Percentiles rank a stretch among this genome's conserved stretches.
These are phyloP conservation scores for Alisma plantagoaquatica DNA, from an alignment of 106 monocot genomes.

Conservation along the genomic window DNA sequence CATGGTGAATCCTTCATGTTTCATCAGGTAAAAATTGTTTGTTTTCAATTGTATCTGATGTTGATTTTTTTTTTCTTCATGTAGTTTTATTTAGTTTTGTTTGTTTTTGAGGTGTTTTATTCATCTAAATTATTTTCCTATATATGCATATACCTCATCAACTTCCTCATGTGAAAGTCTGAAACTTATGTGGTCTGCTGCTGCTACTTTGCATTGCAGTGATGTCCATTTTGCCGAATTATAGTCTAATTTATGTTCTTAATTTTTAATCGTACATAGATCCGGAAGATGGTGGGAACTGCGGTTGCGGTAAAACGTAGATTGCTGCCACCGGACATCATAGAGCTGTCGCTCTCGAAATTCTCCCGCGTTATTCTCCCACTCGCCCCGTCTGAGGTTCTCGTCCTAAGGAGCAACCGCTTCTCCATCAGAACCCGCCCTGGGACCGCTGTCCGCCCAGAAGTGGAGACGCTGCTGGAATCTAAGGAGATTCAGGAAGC, in stretches of 20 bases:
- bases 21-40: slow-evolving; percentile 61
- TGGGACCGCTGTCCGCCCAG: slow-evolving; percentile 41
- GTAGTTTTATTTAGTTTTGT: too few relatives aligned
- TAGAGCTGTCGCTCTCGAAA: slow-evolving; percentile 65
- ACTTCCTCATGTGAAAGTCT: too few relatives aligned
- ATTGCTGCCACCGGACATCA: slow-evolving; percentile 61
- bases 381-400: slow-evolving; percentile 74
- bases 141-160: too few relatives aligned
- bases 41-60: background rate
- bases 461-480: slow-evolving; percentile 47
- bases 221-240: too few relatives aligned
- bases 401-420: slow-evolving; percentile 47
- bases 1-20: slow-evolving; percentile 96
- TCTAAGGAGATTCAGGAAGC: slow-evolving; percentile 42
- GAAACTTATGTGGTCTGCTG: too few relatives aligned
- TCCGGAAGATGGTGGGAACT: slow-evolving; percentile 95
- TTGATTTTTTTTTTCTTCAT: background rate
- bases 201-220: too few relatives aligned
- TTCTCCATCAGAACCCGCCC: slow-evolving; percentile 34
- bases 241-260: too few relatives aligned
- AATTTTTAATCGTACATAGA: too few relatives aligned
- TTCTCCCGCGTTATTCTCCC: slow-evolving; percentile 80
- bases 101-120: too few relatives aligned
- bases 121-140: too few relatives aligned
- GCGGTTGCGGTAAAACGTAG: slow-evolving; percentile 76